Percentiles rank a stretch among this genome's conserved stretches.
Evolutionary conservation across 2,329 filamentous ascomycete species (phyloP).

Genomic region (Ascochyta rabiei): DNA sequence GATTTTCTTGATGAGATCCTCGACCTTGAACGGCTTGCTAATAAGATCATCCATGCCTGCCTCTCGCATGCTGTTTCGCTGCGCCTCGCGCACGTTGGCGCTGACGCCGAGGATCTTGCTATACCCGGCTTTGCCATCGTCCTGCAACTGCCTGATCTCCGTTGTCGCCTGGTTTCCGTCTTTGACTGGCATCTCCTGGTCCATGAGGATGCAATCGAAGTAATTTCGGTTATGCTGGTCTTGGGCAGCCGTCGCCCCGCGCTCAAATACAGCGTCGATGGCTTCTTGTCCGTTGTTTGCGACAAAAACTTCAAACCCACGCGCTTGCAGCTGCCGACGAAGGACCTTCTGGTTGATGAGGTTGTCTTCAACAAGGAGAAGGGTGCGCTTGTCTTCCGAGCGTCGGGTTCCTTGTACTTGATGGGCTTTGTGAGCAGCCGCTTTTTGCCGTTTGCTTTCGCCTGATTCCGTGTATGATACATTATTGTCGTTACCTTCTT

Average conservation of each 20-base stretch:
- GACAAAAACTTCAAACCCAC: conserved; percentile 50
- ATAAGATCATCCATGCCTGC: conserved; percentile 50
- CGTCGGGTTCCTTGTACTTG: conserved; percentile 26
- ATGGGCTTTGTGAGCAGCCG: conserved; percentile 23
- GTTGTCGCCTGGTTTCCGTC: conserved; percentile 50
- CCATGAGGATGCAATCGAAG: conserved; percentile 53
- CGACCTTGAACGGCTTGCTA: conserved; percentile 49
- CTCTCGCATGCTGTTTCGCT: conserved; percentile 41
- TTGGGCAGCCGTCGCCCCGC: conserved; percentile 22
- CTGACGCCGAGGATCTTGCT: conserved; percentile 49
- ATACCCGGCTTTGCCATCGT: conserved; percentile 37
- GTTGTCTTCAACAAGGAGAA: conserved; percentile 58
- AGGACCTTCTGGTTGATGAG: conserved; percentile 57
- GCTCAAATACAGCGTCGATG: conserved; percentile 47
- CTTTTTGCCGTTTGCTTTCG: conserved; percentile 35
- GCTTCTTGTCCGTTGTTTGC: conserved; percentile 55
- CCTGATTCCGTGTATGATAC: conserved; percentile 25
- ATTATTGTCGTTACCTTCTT: conserved; percentile 5
- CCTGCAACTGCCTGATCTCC: conserved; percentile 49
- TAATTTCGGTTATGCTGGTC: conserved; percentile 31
- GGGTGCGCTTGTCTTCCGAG: conserved; percentile 26
- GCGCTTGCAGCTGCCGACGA: conserved; percentile 55
- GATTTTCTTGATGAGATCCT: conserved; percentile 42
- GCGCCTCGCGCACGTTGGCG: conserved; percentile 46
- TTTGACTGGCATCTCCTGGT: conserved; percentile 54